phyloP scores from a whole-genome alignment of 768 basidiomycete genomes.

The Suillus tomentosus region DNA sequence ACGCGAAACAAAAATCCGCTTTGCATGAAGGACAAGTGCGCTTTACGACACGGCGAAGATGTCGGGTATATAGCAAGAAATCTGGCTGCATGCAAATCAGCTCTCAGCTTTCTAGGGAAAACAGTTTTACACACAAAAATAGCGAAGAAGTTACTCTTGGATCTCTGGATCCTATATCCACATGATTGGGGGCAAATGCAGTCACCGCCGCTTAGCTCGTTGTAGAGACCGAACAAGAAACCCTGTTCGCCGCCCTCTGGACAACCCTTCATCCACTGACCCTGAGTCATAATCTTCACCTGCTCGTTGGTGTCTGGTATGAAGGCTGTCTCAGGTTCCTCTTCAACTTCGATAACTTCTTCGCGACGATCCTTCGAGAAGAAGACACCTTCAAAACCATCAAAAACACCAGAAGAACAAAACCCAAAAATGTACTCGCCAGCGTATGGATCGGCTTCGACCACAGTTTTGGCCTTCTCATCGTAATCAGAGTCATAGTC shows the following conservation, averaged over 20 bases:
- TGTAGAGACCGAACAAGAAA: constrained; percentile 84
- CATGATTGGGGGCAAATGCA: constrained; percentile 79
- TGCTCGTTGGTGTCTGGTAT: constrained; percentile 47
- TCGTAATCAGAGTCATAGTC: constrained; percentile 82
- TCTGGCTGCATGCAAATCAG: constrained; percentile 52
- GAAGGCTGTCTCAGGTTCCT: constrained; percentile 58
- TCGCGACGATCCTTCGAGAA: constrained; percentile 94
- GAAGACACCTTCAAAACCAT: constrained; percentile 67
- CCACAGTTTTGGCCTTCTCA: constrained; percentile 48
- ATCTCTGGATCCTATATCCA: constrained; percentile 58
- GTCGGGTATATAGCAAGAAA: constrained; percentile 68
- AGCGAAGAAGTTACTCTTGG: constrained; percentile 80
- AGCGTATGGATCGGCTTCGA: constrained; percentile 86
- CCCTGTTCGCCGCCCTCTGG: constrained; percentile 91
- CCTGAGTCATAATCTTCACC: constrained; percentile 77
- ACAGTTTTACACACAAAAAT: constrained; percentile 63
- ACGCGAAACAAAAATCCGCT: constrained; percentile 69
- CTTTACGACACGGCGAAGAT: constrained; percentile 58
- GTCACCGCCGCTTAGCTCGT: constrained; percentile 62
- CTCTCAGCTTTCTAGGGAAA: background rate
- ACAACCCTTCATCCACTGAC: constrained; percentile 97
- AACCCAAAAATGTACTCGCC: constrained; percentile 44
- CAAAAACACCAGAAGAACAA: constrained; percentile 13
- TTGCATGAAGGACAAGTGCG: constrained; percentile 65
- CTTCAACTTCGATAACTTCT: constrained; percentile 90